Base-by-base conservation (phyloP, 192 early-diverging fungal genomes). In the Backusella psychrophila region DNA sequence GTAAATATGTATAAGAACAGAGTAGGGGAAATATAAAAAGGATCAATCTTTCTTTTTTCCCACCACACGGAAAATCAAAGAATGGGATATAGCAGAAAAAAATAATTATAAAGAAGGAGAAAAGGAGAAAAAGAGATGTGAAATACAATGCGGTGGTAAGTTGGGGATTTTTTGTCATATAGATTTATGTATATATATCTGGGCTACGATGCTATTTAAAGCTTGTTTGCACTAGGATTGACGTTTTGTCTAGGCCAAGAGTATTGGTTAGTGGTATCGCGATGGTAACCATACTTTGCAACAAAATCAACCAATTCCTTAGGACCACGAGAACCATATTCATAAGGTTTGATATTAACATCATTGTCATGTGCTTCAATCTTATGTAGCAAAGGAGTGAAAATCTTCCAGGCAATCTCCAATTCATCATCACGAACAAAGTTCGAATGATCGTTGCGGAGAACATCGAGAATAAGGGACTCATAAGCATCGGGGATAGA, bases 401-500 rank as follows among this genome's bases (percentile, higher is more conserved):
- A 98, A 66, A 99, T 96, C 82, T 94, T 93, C 98, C 98, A 99
- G 4, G 98, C 96, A 73, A 92, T 94, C 78, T 96, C 96, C 23
- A 99, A 86, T 86, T 97, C 95, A 82, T 96, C 94, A 78, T 91
- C 88, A 56, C 94, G 89, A 38, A 98, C 94, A 93, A 99, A 97
- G 89, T 98, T 97, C 71, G 92, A 92, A 79, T 98, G 95, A 77
- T 98, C 97, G 41, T 95, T 95, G 52, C 92, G 92, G 34, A 99
- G 81, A 7, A 93, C 92, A 74, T 98, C 98, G 34, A 98, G 86
- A 73, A 99, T 94, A 66, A 99, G 85, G n/a, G 95, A 90, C 73
- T 97, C 96, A 80, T 99, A 99, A 12, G 98, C 98, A 79, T 99
- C 98, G 34, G 98, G 98, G 81, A 99, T 99, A 84, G 91, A 90